Conservation (phyloP, 2,329 filamentous ascomycete species). For the Neofusicoccum kwambonambiense region DNA sequence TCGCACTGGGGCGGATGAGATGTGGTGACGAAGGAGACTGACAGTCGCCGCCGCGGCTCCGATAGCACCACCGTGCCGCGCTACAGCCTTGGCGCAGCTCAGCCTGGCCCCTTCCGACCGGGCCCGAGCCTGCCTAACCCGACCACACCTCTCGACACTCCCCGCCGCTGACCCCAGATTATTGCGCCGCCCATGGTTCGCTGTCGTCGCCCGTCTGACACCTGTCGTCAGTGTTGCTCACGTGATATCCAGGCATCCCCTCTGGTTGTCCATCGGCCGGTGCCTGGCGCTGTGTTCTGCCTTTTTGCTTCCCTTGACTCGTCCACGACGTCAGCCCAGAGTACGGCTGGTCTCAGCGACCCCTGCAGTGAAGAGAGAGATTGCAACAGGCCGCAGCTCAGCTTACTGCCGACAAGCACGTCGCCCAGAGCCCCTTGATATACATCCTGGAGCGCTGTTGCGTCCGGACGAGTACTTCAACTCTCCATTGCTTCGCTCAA, state of each 20-base stretch:
- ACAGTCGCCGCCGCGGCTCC: constrained; percentile 11
- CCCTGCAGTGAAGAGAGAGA: too few relatives aligned
- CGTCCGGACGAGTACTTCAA: too few relatives aligned
- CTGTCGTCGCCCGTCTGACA: not conserved
- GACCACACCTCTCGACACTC: not conserved
- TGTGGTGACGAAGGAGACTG: constrained; percentile 16
- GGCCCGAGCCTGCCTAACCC: not conserved
- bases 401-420: too few relatives aligned
- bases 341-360: too few relatives aligned
- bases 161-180: not conserved
- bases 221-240: not conserved
- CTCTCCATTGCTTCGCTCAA: too few relatives aligned
- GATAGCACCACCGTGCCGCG: constrained; percentile 9
- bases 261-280: not conserved
- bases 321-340: not conserved
- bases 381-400: too few relatives aligned
- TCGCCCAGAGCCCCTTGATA: too few relatives aligned
- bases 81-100: not conserved
- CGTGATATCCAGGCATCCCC: not conserved
- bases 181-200: not conserved
- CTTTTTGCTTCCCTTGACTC: not conserved
- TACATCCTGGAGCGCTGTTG: too few relatives aligned
- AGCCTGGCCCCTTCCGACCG: not conserved
- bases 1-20: constrained; percentile 2
- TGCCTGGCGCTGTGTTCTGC: too few relatives aligned